Base-by-base conservation (phyloP, 768 basidiomycete species). In the Tylopilus sp. region DNA sequence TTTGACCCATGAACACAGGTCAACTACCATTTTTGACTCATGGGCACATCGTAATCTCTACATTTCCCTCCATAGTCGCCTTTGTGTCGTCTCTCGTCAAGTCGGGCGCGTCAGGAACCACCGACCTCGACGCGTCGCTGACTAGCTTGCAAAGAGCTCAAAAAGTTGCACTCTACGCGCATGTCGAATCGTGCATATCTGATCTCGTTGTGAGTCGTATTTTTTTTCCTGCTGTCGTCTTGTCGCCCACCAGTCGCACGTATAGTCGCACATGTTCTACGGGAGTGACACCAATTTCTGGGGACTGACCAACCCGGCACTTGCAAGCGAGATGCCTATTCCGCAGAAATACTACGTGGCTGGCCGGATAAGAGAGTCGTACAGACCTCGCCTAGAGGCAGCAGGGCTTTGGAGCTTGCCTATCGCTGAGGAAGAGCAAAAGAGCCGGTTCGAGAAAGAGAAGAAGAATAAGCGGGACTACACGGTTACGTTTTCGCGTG, bases 331-430 rank as follows among this genome's bases (percentile, higher is more conserved):
- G 58, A 81, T 87, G 49, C 77, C 82, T 14, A 50, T 86, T 3
- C 89, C 88, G 1, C 86, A 87, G 60, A 78, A 82, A 10, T 92
- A 89, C 64, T 92, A 86, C 61, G 80, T 88, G 8, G 85, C 89
- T 0, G 62, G 66, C 6, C 79, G 88, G 17, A 77, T 91, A 29
- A 79, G 87, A 34, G 73, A 78, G 25, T 64, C 75, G 17, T 80
- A 85, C 57, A 76, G 69, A 48, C 72, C 78, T 13, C 79, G 86
- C 14, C 71, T 92, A 31, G 80, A 86, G 63, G 77, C 77, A 9
- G 77, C 78, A 25, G 86, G 83, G 11, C 63, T 91, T 22, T 90
- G 89, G 88, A 73, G 68, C 58, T 55, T 72, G 7, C 67, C 74
- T 13, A 69, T 63, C 1, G 60, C 63, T 4, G 68, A 77, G 52